Percentiles rank a stretch among this genome's conserved stretches.
Evolutionary conservation across 305 asterid genomes (phyloP).

Genomic region (Andrographis paniculata): DNA sequence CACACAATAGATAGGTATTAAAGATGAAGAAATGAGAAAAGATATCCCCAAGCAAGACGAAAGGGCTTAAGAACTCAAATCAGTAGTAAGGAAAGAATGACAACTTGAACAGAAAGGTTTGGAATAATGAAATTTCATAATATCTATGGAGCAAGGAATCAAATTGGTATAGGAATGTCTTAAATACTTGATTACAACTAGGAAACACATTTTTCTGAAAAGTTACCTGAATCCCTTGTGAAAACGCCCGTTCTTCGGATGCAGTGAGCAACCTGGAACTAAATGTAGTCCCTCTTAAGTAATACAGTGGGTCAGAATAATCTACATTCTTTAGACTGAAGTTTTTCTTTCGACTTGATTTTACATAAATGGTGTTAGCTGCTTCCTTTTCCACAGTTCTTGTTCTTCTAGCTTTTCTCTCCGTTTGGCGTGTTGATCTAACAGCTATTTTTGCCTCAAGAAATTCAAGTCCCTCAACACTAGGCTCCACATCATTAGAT

Average conservation of each 20-base stretch:
- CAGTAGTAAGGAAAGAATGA: neutral
- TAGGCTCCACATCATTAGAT: conserved; percentile 54
- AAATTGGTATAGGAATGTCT: too few relatives aligned
- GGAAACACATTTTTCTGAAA: neutral
- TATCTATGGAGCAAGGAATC: neutral
- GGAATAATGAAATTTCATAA: neutral
- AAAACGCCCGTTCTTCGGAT: conserved; percentile 74
- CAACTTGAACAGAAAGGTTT: neutral
- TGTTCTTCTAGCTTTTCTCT: conserved; percentile 67
- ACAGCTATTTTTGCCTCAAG: conserved; percentile 61
- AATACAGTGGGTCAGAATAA: conserved; percentile 74
- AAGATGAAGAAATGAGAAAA: conserved; percentile 12
- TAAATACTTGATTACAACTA: too few relatives aligned
- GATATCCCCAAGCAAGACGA: neutral
- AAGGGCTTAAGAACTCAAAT: neutral
- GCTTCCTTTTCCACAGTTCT: conserved; percentile 74
- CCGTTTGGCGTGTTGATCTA: conserved; percentile 72
- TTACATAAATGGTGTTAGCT: conserved; percentile 53
- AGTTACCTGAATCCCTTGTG: conserved; percentile 82
- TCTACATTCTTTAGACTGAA: conserved; percentile 58
- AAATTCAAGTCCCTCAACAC: conserved; percentile 61
- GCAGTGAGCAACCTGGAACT: conserved; percentile 69
- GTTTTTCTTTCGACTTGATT: conserved; percentile 67
- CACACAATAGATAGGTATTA: conserved; percentile 13
- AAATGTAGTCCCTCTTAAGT: conserved; percentile 68